Percentiles rank a stretch among this genome's conserved stretches.
phyloP scores from a whole-genome alignment of 345 rosid species.

The Barbarea vulgaris region DNA sequence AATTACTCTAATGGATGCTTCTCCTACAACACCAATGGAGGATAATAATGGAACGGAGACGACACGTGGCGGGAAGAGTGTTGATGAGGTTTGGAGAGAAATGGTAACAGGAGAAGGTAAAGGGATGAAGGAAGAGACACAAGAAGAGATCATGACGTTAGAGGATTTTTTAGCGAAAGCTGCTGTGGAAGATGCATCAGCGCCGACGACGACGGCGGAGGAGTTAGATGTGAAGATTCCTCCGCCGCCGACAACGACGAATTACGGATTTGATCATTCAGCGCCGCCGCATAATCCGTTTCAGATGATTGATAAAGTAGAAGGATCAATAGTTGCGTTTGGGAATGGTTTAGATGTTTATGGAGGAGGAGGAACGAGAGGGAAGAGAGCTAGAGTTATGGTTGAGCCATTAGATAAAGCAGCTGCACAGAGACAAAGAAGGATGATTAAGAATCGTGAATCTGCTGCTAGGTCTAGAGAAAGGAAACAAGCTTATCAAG shows the following conservation, averaged over 20 bases:
- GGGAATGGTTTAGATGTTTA: slow-evolving; percentile 40
- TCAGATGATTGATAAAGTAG: slow-evolving; percentile 55
- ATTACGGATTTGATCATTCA: slow-evolving; percentile 53
- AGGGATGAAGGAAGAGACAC: slow-evolving; percentile 73
- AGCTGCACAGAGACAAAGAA: slow-evolving; percentile 87
- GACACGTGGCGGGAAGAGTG: slow-evolving; percentile 42
- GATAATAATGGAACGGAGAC: neutral
- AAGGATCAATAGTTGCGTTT: slow-evolving; percentile 42
- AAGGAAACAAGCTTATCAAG: slow-evolving; percentile 97
- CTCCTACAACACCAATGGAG: slow-evolving; percentile 23
- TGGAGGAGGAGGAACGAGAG: slow-evolving; percentile 39
- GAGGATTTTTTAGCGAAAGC: slow-evolving; percentile 88
- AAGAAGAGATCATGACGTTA: slow-evolving; percentile 76
- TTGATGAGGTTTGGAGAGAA: slow-evolving; percentile 89
- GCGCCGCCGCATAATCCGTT: slow-evolving; percentile 44
- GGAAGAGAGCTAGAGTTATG: slow-evolving; percentile 69
- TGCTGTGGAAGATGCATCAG: slow-evolving; percentile 49
- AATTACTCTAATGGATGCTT: slow-evolving; percentile 28
- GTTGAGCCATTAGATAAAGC: slow-evolving; percentile 89
- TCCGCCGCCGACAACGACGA: slow-evolving; percentile 50
- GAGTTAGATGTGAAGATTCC: slow-evolving; percentile 43
- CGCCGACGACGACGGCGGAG: neutral
- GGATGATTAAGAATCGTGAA: slow-evolving; percentile 99
- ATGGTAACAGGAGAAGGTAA: slow-evolving; percentile 68
- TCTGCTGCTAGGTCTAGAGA: slow-evolving; percentile 97